Base-by-base conservation (phyloP, 1,284 basidiomycete species). In the Volvariella surrecta region DNA sequence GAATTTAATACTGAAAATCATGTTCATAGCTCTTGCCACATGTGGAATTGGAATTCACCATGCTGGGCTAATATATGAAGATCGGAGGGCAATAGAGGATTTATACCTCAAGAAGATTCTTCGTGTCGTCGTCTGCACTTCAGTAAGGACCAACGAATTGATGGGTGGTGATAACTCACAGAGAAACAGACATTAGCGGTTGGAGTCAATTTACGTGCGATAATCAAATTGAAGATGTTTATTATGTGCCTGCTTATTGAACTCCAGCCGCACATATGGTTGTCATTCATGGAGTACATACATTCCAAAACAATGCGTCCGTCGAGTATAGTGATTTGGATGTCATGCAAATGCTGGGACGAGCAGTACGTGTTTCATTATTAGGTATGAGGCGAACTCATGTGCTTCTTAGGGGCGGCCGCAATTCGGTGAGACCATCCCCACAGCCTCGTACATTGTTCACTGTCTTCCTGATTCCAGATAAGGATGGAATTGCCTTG, bases 1-100 rank as follows among this genome's bases (percentile, higher is more conserved):
- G 17, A 18, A 20, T 31, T 7, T 10, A 32, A 15, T 35, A 41
- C 18, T 31, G 9, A 11, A 28, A 37, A n/a, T 16, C 18, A 48
- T 40, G 20, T 44, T 32, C 42, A 11, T 43, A 86, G 84, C 73
- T 43, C 65, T 86, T 19, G 79, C 73, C 13, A 55, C 64, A 0
- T 60, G 62, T 42, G 90, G 91, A 1, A 78, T 95, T 40, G 89
- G 88, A 6, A 76, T 89, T 6, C 91, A 95, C 55, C 90, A 95
- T 53, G 91, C 91, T 10, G 91, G 91, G 1, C 63, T 94, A 46
- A 73, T 67, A n/a, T 60, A 76, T 18, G 74, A 79, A 19, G 91
- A 94, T 52, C 76, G 89, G 37, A 73, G 73, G 45, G 57, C 70
- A 1, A 79, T 79, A 1, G 91, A 95, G 59, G 71, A 76, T 15